Conservation (phyloP, 306 rosid genomes). For the Senna tora region DNA sequence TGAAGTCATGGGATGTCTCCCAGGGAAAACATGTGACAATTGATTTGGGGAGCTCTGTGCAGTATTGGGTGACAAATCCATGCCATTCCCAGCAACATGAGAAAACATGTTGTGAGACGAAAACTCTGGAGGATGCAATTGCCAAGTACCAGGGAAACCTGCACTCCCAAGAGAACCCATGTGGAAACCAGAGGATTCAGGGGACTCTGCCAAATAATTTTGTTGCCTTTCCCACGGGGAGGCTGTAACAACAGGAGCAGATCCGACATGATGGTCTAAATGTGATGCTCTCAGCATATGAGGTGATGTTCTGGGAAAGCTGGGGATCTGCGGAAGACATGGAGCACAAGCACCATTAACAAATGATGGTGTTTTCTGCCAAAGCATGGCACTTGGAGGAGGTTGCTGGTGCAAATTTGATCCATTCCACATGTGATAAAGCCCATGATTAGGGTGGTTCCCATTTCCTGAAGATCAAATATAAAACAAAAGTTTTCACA, state of each 20-base stretch:
- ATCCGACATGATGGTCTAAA: conserved; percentile 72
- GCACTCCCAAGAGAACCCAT: conserved; percentile 72
- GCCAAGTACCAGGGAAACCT: conserved; percentile 69
- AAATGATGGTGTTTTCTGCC: conserved; percentile 76
- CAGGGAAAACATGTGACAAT: conserved; percentile 63
- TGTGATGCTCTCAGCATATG: conserved; percentile 63
- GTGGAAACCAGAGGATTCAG: conserved; percentile 67
- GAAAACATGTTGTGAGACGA: conserved; percentile 63
- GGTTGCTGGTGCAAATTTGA: conserved; percentile 69
- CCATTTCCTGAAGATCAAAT: conserved; percentile 65
- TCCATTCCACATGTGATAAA: conserved; percentile 63
- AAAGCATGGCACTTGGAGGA: conserved; percentile 59
- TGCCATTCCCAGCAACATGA: conserved; percentile 65
- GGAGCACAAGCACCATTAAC: conserved; percentile 59
- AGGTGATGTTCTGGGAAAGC: conserved; percentile 64
- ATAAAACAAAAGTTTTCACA: conserved; percentile 23
- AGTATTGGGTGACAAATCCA: conserved; percentile 56
- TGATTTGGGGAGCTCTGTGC: conserved; percentile 68
- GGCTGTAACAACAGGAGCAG: conserved; percentile 77
- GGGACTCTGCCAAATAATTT: conserved; percentile 69
- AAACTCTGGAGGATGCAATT: conserved; percentile 59
- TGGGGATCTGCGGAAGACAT: conserved; percentile 58
- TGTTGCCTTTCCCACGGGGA: conserved; percentile 75
- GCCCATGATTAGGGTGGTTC: conserved; percentile 58
- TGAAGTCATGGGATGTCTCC: conserved; percentile 63